Evolutionary conservation across 176 grass and related monocot genomes (phyloP), one percentile per base, ranked within the genome.

Genomic region (Musa troglodytarum): DNA sequence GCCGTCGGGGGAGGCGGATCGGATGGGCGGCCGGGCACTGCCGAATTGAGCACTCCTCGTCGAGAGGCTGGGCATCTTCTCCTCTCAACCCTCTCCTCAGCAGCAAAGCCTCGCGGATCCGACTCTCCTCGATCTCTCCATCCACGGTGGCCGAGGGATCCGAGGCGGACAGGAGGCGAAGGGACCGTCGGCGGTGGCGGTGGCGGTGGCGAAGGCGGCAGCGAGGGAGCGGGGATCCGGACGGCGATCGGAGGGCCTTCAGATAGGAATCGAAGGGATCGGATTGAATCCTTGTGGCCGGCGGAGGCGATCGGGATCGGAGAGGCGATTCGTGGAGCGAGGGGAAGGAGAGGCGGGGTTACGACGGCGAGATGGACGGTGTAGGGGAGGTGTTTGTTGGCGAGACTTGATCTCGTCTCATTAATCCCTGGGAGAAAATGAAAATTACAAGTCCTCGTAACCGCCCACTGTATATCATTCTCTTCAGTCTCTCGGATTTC

Each of bases 1-100:
- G 78, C 89, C 92, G 72, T 11, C 2, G 10, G 50, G 1, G 5
- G 69, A 71, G 8, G 69, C 19, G 69, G 69, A 71, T 71, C 69
- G 14, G 11, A 21, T 8, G 69, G 69, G 43, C 49, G 69, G 14
- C 69, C 16, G 50, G 9, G 50, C 69, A 71, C 49, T 71, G 49
- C 49, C 49, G 19, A 71, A 71, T 71, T 50, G 49, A 12, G 20
- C 16, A 49, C 49, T 52, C 50, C 69, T 71, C 49, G 43, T 50
- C 49, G 52, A 52, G 17, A 71, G 69, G 14, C 69, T 50, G 1
- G 49, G 69, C 69, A 71, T 71, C 43, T 22, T 50, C 15, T 24
- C 22, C 22, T 22, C 63, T 24, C 63, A 15, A 21, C 49, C 49
- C 64, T 26, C 64, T 8, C 25, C 24, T 54, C 53, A 67, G 10